These are phyloP conservation scores for Aspergillus sclerotialis DNA, from an alignment of 2,329 filamentous ascomycete species.

Conservation along the genomic window DNA sequence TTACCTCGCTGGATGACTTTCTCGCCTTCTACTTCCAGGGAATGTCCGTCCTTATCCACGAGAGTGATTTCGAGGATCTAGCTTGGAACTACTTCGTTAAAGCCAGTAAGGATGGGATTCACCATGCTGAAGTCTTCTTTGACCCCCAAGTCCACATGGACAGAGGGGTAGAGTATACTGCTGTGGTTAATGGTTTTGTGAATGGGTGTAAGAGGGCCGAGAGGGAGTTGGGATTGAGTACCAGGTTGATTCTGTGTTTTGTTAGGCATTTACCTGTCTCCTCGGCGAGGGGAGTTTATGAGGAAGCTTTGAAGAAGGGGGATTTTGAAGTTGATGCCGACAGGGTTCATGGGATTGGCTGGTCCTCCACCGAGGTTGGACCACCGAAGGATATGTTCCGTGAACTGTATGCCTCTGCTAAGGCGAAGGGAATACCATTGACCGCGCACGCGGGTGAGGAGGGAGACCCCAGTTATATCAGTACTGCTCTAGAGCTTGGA, in stretches of 20 bases:
- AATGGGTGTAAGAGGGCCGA: conserved; percentile 55
- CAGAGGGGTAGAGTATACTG: conserved; percentile 57
- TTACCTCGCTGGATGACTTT: conserved; percentile 69
- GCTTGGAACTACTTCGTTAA: conserved; percentile 64
- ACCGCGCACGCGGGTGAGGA: conserved; percentile 75
- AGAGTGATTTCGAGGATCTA: conserved; percentile 64
- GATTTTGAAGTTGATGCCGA: conserved; percentile 42
- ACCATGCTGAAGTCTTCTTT: conserved; percentile 73
- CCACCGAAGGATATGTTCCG: conserved; percentile 54
- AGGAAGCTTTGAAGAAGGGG: conserved; percentile 31
- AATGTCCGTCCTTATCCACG: conserved; percentile 60
- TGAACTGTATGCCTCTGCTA: conserved; percentile 53
- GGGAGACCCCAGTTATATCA: conserved; percentile 60
- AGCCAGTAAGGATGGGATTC: conserved; percentile 58
- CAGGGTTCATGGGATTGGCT: conserved; percentile 56
- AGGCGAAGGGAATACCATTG: conserved; percentile 47
- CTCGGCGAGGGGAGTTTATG: conserved; percentile 43
- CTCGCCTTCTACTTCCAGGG: conserved; percentile 72
- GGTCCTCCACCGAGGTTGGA: conserved; percentile 57
- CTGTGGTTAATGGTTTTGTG: conserved; percentile 57
- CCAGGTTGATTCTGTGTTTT: conserved; percentile 64
- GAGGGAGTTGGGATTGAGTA: conserved; percentile 56
- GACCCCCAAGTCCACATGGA: conserved; percentile 68
- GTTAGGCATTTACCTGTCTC: conserved; percentile 60
- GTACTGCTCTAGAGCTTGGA: conserved; percentile 56